A percentile compares a stretch with the other conserved stretches of the same genome.
phyloP scores from a whole-genome alignment of 1,284 basidiomycete species.

The Cystobasidium slooffiae region DNA sequence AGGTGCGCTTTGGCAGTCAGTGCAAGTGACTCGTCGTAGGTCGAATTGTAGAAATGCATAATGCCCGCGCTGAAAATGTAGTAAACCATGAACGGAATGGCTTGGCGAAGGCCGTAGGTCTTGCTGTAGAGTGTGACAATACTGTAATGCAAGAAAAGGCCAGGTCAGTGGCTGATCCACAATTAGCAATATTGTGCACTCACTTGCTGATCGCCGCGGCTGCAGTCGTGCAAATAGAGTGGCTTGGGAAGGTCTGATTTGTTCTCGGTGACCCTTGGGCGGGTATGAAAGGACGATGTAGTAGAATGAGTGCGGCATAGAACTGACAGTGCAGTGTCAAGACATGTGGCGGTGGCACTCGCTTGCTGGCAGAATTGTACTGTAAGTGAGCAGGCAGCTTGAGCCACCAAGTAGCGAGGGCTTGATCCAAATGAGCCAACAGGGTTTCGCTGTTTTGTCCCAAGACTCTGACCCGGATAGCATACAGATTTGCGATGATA shows the following conservation, averaged over 20 bases:
- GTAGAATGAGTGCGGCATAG: slow-evolving; percentile 76
- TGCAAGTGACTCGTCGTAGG: slow-evolving; percentile 52
- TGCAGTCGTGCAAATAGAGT: slow-evolving; percentile 71
- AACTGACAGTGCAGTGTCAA: slow-evolving; percentile 82
- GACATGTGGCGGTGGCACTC: slow-evolving; percentile 56
- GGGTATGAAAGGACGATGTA: slow-evolving; percentile 69
- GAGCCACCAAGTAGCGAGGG: slow-evolving; percentile 76
- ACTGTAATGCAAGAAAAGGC: neutral
- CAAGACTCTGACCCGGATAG: slow-evolving; percentile 65
- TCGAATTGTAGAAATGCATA: slow-evolving; percentile 60
- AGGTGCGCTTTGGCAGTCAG: slow-evolving; percentile 62
- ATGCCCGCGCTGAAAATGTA: slow-evolving; percentile 81
- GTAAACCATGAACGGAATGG: slow-evolving; percentile 72
- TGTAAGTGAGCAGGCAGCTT: slow-evolving; percentile 72
- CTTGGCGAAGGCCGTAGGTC: slow-evolving; percentile 66
- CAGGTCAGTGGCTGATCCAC: neutral
- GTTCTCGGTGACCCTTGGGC: slow-evolving; percentile 57
- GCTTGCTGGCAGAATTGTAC: slow-evolving; percentile 48
- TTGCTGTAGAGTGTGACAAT: slow-evolving; percentile 62
- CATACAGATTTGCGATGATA: slow-evolving; percentile 75
- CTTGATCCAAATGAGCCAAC: slow-evolving; percentile 66
- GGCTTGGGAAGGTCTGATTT: slow-evolving; percentile 67
- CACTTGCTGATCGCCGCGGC: slow-evolving; percentile 75
- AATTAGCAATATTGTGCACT: neutral
- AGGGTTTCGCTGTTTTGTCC: slow-evolving; percentile 63